Conservation (phyloP, 2,329 filamentous ascomycete species). For the Claviceps capensis region DNA sequence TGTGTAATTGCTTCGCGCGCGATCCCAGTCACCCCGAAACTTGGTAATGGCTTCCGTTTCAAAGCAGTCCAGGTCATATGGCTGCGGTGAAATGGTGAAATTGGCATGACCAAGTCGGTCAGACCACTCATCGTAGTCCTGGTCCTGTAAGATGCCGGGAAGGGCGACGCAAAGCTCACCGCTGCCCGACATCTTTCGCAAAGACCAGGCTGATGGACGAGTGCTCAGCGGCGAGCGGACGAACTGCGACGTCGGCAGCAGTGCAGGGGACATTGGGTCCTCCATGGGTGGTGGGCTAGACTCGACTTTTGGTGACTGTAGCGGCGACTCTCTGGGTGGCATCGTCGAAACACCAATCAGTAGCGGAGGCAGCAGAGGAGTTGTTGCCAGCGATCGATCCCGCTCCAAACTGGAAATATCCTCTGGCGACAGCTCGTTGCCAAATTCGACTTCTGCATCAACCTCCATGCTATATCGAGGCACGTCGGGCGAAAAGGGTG, state of each 20-base stretch:
- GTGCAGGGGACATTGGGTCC: slow-evolving; percentile 3
- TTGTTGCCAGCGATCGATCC: slow-evolving; percentile 53
- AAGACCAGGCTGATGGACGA: slow-evolving; percentile 64
- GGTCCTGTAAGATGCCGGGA: slow-evolving; percentile 51
- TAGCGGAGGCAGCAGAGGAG: slow-evolving; percentile 73
- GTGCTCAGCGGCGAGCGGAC: slow-evolving; percentile 55
- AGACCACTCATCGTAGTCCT: slow-evolving; percentile 70
- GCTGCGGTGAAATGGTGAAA: slow-evolving; percentile 73
- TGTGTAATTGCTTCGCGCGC: slow-evolving; percentile 72
- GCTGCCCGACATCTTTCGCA: slow-evolving; percentile 49
- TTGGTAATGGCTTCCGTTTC: slow-evolving; percentile 44
- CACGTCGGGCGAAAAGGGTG: slow-evolving; percentile 42
- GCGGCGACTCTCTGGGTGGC: slow-evolving; percentile 57
- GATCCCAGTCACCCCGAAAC: slow-evolving; percentile 68
- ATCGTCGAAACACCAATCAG: slow-evolving; percentile 46
- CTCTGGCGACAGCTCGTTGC: slow-evolving; percentile 18
- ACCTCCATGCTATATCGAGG: slow-evolving; percentile 46
- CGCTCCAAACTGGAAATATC: slow-evolving; percentile 38
- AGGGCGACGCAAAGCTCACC: slow-evolving; percentile 41
- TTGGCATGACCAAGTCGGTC: slow-evolving; percentile 82
- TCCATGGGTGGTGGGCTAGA: slow-evolving; percentile 3
- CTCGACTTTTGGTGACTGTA: slow-evolving; percentile 58
- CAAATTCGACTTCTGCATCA: slow-evolving; percentile 25
- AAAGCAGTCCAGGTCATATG: slow-evolving; percentile 54
- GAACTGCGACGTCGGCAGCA: slow-evolving; percentile 33